Evolutionary conservation across 345 rosid genomes (phyloP).

Genomic region (Iberis pinnata): DNA sequence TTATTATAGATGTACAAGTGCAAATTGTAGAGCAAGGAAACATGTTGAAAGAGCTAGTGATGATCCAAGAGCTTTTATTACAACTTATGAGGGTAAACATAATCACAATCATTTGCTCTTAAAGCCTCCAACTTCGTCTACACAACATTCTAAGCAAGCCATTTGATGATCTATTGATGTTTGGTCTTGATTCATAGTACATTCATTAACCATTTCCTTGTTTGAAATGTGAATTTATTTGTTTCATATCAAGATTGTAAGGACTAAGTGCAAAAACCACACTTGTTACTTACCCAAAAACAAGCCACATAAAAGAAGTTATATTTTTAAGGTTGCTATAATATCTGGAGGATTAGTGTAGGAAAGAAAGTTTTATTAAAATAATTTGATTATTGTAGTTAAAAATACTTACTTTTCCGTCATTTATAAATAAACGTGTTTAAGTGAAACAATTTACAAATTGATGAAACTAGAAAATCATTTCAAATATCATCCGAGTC

Average conservation of each 20-base stretch:
- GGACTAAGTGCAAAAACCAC: neutral
- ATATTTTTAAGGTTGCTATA: too few relatives aligned
- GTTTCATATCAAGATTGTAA: constrained; percentile 4
- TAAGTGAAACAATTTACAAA: too few relatives aligned
- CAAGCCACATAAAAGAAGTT: too few relatives aligned
- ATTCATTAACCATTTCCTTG: neutral
- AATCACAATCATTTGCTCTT: constrained; percentile 68
- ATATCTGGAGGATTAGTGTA: too few relatives aligned
- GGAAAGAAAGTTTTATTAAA: too few relatives aligned
- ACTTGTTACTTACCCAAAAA: constrained; percentile 7
- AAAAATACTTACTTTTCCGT: too few relatives aligned
- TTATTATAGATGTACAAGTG: constrained; percentile 83
- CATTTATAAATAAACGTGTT: too few relatives aligned
- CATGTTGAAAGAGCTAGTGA: constrained; percentile 88
- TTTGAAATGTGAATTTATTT: constrained; percentile 6
- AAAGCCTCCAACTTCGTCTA: constrained; percentile 22
- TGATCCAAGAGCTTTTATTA: constrained; percentile 76
- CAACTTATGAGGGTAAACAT: constrained; percentile 93
- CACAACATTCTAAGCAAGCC: constrained; percentile 15
- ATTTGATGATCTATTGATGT: neutral
- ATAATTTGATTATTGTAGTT: too few relatives aligned
- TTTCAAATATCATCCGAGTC: too few relatives aligned
- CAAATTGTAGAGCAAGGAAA: constrained; percentile 79
- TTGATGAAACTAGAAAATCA: too few relatives aligned
- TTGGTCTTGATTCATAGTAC: constrained; percentile 4